Evolutionary conservation across 2,329 filamentous ascomycete genomes (phyloP), one percentile per base, ranked within the genome.

Genomic region (Fusarium tuaranense): DNA sequence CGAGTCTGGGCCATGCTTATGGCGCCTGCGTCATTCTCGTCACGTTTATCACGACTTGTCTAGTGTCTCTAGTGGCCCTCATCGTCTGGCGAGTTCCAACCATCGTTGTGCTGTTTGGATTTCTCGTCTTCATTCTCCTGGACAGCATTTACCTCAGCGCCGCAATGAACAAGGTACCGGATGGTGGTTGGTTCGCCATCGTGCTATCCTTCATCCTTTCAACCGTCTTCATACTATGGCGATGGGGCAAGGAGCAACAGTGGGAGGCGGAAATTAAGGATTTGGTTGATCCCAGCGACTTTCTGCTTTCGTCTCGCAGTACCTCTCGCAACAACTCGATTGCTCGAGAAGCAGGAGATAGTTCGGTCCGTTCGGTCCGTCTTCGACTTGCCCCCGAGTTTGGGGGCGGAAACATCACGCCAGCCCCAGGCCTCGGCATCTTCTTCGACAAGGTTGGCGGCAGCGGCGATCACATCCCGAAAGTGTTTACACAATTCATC

Each of bases 1-100:
- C 91, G 1, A 87, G 87, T 65, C 87, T 95, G 0, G 93, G 93
- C 27, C 91, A 94, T 76, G 93, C 93, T 0, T 95, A 95, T 76
- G 93, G 93, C 44, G 91, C 94, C 9, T 95, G 93, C 74, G 93
- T 95, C 79, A 94, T 95, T 76, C 89, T 94, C 59, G 93, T 95
- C 51, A 94, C 93, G 0, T 94, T 95, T 80, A 91, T 95, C 78
- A 92, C 92, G 65, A 95, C 93, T 0, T 92, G 89, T 80, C 91
- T 96, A 87, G 91, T 94, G 2, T 88, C 92, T 0, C 84, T 95
- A 1, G 92, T 93, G 2, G 91, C 93, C 0, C 86, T 95, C 3
- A 86, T 95, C 41, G 91, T 94, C 44, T 95, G 93, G 93, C 87
- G 89, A 22, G 81, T 93, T 30, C 88, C 89, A 3, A 84, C 89